phyloP scores from a whole-genome alignment of 495 filamentous ascomycete species.

The Parmelia sp. region DNA sequence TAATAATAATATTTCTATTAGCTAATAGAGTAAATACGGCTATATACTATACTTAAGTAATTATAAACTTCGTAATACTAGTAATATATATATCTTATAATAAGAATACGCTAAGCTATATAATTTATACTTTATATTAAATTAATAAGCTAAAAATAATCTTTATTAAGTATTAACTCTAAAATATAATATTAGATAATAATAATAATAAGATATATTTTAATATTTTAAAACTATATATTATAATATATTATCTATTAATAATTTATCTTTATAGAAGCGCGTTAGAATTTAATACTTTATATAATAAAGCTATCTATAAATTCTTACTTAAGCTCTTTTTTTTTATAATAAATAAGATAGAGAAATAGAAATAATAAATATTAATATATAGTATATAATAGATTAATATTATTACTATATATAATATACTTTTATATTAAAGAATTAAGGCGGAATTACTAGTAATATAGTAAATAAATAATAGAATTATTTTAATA shows the following conservation, averaged over 20 bases:
- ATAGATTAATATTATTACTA: not conserved
- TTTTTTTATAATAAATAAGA: not conserved
- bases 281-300: not conserved
- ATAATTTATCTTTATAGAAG: not conserved
- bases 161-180: not conserved
- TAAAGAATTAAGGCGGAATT: not conserved
- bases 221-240: not conserved
- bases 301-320: not conserved
- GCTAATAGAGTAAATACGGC: not conserved
- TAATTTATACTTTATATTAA: not conserved
- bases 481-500: not conserved
- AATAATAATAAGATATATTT: not conserved
- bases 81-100: not conserved
- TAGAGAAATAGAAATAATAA: not conserved
- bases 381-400: not conserved
- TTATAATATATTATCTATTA: slow-evolving; percentile 2
- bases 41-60: not conserved
- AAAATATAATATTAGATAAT: slow-evolving; percentile 2
- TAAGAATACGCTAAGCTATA: not conserved
- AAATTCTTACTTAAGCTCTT: not conserved
- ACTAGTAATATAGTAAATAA: not conserved
- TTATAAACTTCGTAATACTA: not conserved
- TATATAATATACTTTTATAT: not conserved
- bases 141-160: not conserved
- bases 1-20: slow-evolving; percentile 3